A percentile compares a stretch with the other conserved stretches of the same genome.
Conservation (phyloP, 1,139 yeast genomes). For the Wickerhamomyces sp. region DNA sequence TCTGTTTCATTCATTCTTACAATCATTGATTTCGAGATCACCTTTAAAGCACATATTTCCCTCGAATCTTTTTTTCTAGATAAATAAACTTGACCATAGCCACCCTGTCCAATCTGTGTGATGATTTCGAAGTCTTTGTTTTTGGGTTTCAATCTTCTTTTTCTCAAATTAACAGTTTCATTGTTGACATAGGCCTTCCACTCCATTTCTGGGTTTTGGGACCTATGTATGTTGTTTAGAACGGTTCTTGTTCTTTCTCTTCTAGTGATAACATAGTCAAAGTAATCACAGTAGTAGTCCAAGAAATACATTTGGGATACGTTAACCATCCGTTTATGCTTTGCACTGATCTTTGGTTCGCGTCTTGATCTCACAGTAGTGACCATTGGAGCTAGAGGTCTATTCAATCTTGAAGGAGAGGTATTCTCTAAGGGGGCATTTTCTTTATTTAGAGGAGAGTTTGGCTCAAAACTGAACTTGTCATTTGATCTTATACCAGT, state of each 20-base stretch:
- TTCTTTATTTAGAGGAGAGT: constrained; percentile 30
- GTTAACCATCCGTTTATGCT: constrained; percentile 81
- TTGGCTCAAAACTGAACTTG: constrained; percentile 24
- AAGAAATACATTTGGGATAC: constrained; percentile 78
- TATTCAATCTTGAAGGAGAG: constrained; percentile 21
- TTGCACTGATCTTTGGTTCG: constrained; percentile 24
- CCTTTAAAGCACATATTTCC: constrained; percentile 93
- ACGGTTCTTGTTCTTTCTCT: constrained; percentile 74
- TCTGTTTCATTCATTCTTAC: constrained; percentile 92
- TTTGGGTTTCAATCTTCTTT: constrained; percentile 85
- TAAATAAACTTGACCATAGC: constrained; percentile 94
- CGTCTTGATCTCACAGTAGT: constrained; percentile 13
- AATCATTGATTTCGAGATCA: constrained; percentile 80
- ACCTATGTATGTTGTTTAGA: constrained; percentile 45
- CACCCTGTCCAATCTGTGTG: constrained; percentile 99
- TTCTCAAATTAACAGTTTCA: constrained; percentile 81
- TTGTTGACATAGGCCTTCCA: constrained; percentile 82
- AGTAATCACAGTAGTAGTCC: constrained; percentile 94
- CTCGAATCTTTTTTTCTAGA: constrained; percentile 93
- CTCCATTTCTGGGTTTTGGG: constrained; percentile 47
- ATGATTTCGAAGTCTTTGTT: constrained; percentile 94
- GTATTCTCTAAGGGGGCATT: constrained; percentile 28
- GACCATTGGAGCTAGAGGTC: constrained; percentile 8
- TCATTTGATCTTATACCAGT: constrained; percentile 7
- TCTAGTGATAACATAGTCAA: constrained; percentile 86